A percentile compares a stretch with the other conserved stretches of the same genome.
Conservation (phyloP, 768 basidiomycete genomes). For the Podaxis mareebaensis region DNA sequence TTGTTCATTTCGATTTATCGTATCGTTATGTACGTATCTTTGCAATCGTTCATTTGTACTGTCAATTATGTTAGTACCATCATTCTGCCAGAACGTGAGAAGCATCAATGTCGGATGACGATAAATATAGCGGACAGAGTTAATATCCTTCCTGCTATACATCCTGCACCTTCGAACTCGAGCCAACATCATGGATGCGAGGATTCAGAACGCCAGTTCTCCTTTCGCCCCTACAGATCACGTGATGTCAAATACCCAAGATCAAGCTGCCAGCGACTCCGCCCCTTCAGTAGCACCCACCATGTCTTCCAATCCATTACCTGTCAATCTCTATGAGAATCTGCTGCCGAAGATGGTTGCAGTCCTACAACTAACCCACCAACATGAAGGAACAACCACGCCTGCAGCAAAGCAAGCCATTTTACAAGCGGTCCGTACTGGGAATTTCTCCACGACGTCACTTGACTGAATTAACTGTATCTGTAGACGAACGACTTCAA, state of each 20-base stretch:
- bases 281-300: slow-evolving; percentile 8
- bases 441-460: neutral
- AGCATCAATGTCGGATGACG: neutral
- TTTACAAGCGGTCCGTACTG: slow-evolving; percentile 58
- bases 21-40: neutral
- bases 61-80: neutral
- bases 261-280: neutral
- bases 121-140: neutral
- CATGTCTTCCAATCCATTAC: slow-evolving; percentile 38
- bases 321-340: slow-evolving; percentile 51
- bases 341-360: slow-evolving; percentile 61
- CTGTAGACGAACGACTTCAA: slow-evolving; percentile 73
- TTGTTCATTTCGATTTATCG: neutral
- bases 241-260: neutral
- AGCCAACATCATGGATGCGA: neutral
- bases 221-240: neutral
- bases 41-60: neutral
- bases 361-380: slow-evolving; percentile 62
- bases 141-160: neutral
- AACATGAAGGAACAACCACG: slow-evolving; percentile 51
- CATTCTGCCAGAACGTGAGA: slow-evolving; percentile 11
- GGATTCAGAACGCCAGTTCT: neutral
- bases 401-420: slow-evolving; percentile 66
- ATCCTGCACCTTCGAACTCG: neutral
- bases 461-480: neutral